Evolutionary conservation across 805 yeast genomes (phyloP).

Genomic region (Pichia exigua): DNA sequence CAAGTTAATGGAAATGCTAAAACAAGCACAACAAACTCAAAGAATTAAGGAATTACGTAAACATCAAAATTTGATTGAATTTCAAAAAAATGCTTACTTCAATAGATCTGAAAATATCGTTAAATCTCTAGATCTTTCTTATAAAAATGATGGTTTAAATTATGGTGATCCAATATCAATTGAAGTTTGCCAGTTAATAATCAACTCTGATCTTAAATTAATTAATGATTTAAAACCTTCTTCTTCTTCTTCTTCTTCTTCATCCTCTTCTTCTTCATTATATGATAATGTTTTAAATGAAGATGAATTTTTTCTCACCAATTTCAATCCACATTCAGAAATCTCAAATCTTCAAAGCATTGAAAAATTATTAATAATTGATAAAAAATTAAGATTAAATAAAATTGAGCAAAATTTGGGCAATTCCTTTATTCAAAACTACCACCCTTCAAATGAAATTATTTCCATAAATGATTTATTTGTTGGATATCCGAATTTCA

Average conservation of each 20-base stretch:
- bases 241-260: too few species aligned
- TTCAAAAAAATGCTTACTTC: background rate
- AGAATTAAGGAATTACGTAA: background rate
- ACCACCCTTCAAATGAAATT: background rate
- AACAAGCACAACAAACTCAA: background rate
- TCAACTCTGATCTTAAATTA: background rate
- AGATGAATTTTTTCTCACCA: background rate
- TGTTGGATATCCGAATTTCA: background rate
- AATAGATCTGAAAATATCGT: background rate
- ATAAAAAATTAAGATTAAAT: background rate
- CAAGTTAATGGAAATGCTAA: background rate
- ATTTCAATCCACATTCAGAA: background rate
- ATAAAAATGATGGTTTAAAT: background rate
- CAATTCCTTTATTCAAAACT: background rate
- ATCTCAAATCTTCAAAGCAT: background rate
- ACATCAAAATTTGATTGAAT: background rate
- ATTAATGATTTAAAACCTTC: too few species aligned
- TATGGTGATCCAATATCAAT: background rate
- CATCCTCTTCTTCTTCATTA: too few species aligned
- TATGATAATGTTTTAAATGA: too few species aligned
- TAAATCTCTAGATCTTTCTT: background rate
- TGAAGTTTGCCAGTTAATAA: background rate
- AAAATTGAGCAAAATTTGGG: background rate
- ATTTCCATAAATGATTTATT: background rate
- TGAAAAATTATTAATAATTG: background rate